Percentiles rank a stretch among this genome's conserved stretches.
These are phyloP conservation scores for Patellifolia procumbens DNA, from an alignment of 179 eudicot genomes.

Conservation along the genomic window DNA sequence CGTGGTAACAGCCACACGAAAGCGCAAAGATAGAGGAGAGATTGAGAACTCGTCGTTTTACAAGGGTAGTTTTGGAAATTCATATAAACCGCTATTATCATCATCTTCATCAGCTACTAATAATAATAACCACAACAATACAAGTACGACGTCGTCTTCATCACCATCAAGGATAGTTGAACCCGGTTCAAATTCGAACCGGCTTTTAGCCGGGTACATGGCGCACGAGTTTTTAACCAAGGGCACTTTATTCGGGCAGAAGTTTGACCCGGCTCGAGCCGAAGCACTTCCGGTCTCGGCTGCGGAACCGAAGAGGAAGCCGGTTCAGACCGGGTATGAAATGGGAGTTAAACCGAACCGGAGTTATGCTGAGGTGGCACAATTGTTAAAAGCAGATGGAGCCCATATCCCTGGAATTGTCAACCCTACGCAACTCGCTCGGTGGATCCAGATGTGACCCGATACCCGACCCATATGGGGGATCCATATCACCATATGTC, in stretches of 20 bases:
- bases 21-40: slow-evolving; percentile 60
- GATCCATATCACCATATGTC: too few relatives aligned
- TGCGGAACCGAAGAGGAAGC: slow-evolving; percentile 31
- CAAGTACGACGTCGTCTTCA: slow-evolving; percentile 26
- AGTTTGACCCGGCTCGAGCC: slow-evolving; percentile 62
- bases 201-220: slow-evolving; percentile 76
- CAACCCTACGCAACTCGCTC: slow-evolving; percentile 71
- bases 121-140: not conserved
- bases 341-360: slow-evolving; percentile 24
- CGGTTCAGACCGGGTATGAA: slow-evolving; percentile 1
- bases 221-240: slow-evolving; percentile 62
- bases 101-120: slow-evolving; percentile 1
- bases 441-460: slow-evolving; percentile 71
- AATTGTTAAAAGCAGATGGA: slow-evolving; percentile 56
- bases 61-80: slow-evolving; percentile 31
- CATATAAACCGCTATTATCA: slow-evolving; percentile 21
- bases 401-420: slow-evolving; percentile 68
- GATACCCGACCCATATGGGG: slow-evolving; percentile 19
- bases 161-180: not conserved
- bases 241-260: slow-evolving; percentile 72
- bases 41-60: slow-evolving; percentile 27
- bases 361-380: slow-evolving; percentile 64
- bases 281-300: slow-evolving; percentile 38
- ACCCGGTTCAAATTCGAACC: slow-evolving; percentile 34
- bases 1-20: slow-evolving; percentile 43